These are phyloP conservation scores for Didymella exigua DNA, from an alignment of 2,329 filamentous ascomycete species.

Conservation along the genomic window DNA sequence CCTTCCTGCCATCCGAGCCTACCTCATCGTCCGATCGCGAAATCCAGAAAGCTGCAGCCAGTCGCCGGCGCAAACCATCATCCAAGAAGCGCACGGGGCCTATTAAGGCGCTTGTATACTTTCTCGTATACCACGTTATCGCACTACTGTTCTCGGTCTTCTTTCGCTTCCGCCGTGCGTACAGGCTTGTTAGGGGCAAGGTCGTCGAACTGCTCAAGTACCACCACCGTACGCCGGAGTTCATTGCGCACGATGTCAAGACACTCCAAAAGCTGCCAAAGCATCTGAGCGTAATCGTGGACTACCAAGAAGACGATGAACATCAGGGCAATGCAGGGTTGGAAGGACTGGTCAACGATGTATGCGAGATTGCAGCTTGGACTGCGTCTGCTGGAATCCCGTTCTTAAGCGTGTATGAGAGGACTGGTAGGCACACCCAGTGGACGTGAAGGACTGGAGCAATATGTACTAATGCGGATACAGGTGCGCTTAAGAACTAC, in stretches of 20 bases:
- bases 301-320: conserved; percentile 68
- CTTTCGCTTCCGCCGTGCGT: conserved; percentile 78
- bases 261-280: conserved; percentile 75
- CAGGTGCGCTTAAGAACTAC: conserved; percentile 87
- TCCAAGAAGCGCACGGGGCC: conserved; percentile 59
- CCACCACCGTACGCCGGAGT: conserved; percentile 92
- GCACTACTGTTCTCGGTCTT: conserved; percentile 88
- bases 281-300: conserved; percentile 86
- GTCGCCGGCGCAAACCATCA: conserved; percentile 27
- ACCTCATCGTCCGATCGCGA: conserved; percentile 26
- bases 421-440: conserved; percentile 67
- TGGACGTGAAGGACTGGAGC: too few relatives aligned
- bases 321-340: conserved; percentile 71
- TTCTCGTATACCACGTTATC: conserved; percentile 70
- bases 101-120: conserved; percentile 66
- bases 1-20: conserved; percentile 58
- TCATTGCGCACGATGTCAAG: conserved; percentile 86
- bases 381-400: conserved; percentile 88
- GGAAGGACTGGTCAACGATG: conserved; percentile 85
- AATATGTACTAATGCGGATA: conserved; percentile 3
- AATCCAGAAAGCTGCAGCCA: conserved; percentile 17
- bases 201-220: conserved; percentile 85
- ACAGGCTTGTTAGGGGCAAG: conserved; percentile 77
- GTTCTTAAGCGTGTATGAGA: conserved; percentile 88
- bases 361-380: conserved; percentile 91